Evolutionary conservation across 2,329 filamentous ascomycete species (phyloP).

Genomic region (Fusarium brachygibbosum): DNA sequence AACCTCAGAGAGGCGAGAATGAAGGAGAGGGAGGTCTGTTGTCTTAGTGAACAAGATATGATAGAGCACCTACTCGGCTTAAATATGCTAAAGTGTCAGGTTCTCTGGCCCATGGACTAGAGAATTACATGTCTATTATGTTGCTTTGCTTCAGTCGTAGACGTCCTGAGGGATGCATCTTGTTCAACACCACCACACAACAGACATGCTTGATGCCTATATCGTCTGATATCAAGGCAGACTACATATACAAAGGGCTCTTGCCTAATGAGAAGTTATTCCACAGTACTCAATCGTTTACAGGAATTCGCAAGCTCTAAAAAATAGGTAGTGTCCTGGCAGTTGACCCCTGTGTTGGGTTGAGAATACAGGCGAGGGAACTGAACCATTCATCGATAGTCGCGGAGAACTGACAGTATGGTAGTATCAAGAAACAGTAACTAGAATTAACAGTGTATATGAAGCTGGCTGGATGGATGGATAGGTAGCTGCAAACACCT

Average conservation of each 20-base stretch:
- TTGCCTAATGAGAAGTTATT: background rate
- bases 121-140: background rate
- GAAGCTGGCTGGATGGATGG: background rate
- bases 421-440: too few species aligned
- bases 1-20: too few species aligned
- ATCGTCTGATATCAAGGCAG: background rate
- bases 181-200: background rate
- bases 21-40: too few species aligned
- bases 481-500: background rate
- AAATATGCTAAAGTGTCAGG: rapidly evolving
- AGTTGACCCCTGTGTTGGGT: background rate
- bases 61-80: too few species aligned
- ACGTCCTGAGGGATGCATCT: background rate
- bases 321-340: background rate
- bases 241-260: too few species aligned
- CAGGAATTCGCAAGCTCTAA: background rate
- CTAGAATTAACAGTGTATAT: background rate
- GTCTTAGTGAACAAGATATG: background rate
- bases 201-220: background rate
- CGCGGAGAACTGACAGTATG: background rate
- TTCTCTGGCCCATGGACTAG: background rate
- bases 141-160: background rate
- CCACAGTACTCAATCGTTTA: background rate
- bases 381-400: background rate
- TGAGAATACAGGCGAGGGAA: background rate